Conservation (phyloP, 441 rosid species). For the Arabidopsis lyrata region DNA sequence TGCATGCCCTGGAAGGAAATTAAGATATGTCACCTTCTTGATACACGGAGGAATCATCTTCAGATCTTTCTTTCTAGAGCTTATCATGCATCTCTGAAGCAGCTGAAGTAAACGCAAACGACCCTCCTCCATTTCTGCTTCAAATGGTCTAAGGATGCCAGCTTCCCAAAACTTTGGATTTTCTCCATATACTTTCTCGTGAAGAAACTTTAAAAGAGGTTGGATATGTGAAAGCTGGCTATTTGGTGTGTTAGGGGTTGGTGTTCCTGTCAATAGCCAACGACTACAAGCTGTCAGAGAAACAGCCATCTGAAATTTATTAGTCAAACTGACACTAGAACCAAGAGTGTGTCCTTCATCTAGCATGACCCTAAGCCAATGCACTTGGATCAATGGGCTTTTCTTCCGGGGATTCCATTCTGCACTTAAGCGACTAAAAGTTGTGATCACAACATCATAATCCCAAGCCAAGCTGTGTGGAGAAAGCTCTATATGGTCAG, state of each 20-base stretch:
- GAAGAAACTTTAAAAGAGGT: slow-evolving; percentile 91
- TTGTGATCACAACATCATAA: slow-evolving; percentile 91
- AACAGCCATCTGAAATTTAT: slow-evolving; percentile 95
- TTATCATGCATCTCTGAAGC: slow-evolving; percentile 89
- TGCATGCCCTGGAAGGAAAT: slow-evolving; percentile 84
- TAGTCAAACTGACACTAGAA: slow-evolving; percentile 88
- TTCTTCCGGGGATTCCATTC: slow-evolving; percentile 85
- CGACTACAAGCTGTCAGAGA: slow-evolving; percentile 83
- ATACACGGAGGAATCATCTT: slow-evolving; percentile 91
- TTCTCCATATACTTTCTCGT: slow-evolving; percentile 89
- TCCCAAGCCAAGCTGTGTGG: slow-evolving; percentile 97
- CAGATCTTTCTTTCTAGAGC: slow-evolving; percentile 93
- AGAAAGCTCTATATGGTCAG: slow-evolving; percentile 66
- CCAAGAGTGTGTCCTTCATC: slow-evolving; percentile 99
- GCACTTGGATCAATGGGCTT: slow-evolving; percentile 92
- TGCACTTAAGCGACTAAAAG: slow-evolving; percentile 92
- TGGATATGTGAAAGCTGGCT: slow-evolving; percentile 91
- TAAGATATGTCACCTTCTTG: slow-evolving; percentile 74
- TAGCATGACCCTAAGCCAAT: slow-evolving; percentile 92
- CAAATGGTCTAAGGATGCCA: slow-evolving; percentile 91
- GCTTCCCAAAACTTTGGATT: slow-evolving; percentile 89
- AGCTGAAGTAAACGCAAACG: slow-evolving; percentile 73
- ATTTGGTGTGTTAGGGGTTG: slow-evolving; percentile 91
- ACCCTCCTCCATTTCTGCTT: slow-evolving; percentile 93
- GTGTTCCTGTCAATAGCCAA: slow-evolving; percentile 97